Evolutionary conservation across 495 filamentous ascomycete genomes (phyloP), one percentile per base, ranked within the genome.

Genomic region (Hypoxylon intermedium): DNA sequence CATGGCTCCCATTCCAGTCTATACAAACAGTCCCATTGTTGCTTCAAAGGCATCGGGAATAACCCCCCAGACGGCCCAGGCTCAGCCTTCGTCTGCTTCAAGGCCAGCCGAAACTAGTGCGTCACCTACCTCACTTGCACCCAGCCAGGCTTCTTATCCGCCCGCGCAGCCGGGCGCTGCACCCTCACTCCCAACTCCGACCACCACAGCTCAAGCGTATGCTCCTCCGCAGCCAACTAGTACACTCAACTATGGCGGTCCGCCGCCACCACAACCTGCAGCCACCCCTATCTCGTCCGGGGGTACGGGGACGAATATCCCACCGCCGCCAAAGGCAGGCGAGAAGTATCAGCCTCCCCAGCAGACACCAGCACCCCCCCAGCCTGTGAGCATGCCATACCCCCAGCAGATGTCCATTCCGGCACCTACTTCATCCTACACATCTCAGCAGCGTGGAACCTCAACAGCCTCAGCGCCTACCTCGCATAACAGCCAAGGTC

Each of bases 201-300:
- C 77, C 21, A 57, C 56, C 21, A 44, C 53, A 31, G 60, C 63
- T 12, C 67, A 65, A 18, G 58, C 56, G 16, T 68, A 62, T 46
- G 51, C 51, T 37, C 67, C 63, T n/a, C n/a, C n/a, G n/a, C n/a
- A n/a, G n/a, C n/a, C n/a, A n/a, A n/a, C n/a, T n/a, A n/a, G n/a
- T n/a, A n/a, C n/a, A 9, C 24, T 40, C 56, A 63, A 71, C 67
- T 13, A 53, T 69, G 19, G 67, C 60, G 13, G 24, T 11, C 83
- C 84, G 9, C 81, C 86, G 21, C 74, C 82, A 40, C 87, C 87
- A 1, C 87, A 89, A 59, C 86, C 86, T 20, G 86, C 83, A 52
- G 76, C 82, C 3, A 65, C 75, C 3, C 81, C 86, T 36, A 57
- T 72, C 6, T 42, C 68, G 38, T 37, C 70, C 5, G 26, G 73